Conservation (phyloP, 805 yeast genomes). For the Starmerella geochares region DNA sequence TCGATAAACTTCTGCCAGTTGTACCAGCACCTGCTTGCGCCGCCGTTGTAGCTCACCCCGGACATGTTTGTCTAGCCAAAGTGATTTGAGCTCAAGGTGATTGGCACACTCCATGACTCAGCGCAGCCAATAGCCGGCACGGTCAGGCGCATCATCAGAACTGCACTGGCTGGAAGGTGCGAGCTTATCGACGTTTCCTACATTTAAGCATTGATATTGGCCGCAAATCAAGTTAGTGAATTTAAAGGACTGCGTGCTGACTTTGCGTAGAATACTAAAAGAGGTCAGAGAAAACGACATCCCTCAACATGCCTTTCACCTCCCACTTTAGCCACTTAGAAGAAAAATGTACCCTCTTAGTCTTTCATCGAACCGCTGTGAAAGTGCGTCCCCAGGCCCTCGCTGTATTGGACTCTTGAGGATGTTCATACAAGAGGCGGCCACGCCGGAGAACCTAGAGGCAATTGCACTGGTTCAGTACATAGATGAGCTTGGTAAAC, state of each 20-base stretch:
- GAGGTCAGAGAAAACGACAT: too few relatives aligned
- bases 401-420: background rate
- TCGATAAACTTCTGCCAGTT: conserved; percentile 41
- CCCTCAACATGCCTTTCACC: too few relatives aligned
- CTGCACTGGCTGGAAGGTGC: too few relatives aligned
- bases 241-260: too few relatives aligned
- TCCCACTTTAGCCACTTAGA: too few relatives aligned
- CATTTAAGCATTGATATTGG: too few relatives aligned
- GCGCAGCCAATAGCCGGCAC: background rate
- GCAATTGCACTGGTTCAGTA: conserved; percentile 54
- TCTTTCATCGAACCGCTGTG: background rate
- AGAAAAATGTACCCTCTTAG: too few relatives aligned
- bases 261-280: too few relatives aligned
- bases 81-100: background rate
- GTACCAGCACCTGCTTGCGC: conserved; percentile 40
- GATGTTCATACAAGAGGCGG: conserved; percentile 17
- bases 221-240: too few relatives aligned
- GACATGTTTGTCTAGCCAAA: conserved; percentile 17
- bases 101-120: background rate
- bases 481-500: conserved; percentile 66
- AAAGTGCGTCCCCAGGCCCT: background rate
- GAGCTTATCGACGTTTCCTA: too few relatives aligned
- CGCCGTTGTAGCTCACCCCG: conserved; percentile 31
- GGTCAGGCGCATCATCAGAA: too few relatives aligned
- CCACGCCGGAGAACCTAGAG: conserved; percentile 73